Base-by-base conservation (phyloP, 805 yeast species). In the Torulaspora microellipsoides region DNA sequence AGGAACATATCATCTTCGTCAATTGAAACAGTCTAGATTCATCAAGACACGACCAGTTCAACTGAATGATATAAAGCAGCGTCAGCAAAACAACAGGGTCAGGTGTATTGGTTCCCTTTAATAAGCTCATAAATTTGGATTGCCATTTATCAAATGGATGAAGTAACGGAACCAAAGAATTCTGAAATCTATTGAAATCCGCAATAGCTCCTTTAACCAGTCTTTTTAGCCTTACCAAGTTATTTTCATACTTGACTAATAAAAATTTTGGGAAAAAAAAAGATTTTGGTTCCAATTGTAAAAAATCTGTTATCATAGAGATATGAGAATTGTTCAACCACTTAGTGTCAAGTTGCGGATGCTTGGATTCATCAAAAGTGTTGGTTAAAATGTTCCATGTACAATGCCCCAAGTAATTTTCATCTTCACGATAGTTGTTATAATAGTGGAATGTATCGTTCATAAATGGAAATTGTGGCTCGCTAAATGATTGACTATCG, bases 31-130 rank as follows among this genome's bases (percentile, higher is more conserved):
- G 41, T 28, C 51, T 53, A 13, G 48, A 50, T 30, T 58, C 53
- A 48, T 57, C 55, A 28, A 60, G 46, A 45, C 65, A 59, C 3
- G 51, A 49, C 62, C 62, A 58, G 44, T 55, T 55, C 30, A 60
- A 49, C 45, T 62, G 67, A 27, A 60, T 53, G 10, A 62, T 51
- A 36, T 52, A 54, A 12, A 56, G 41, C 12, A 58, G 33, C 4
- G 52, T 46, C 27, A 60, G 34, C 13, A 58, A 30, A n/a, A 30
- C 34, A 12, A 53, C 34, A 4, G 59, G 56, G 33, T 56, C 49
- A 20, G 42, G 38, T 13, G 17, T 25, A n/a, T 27, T 27, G 10
- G 31, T 33, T 23, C 29, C 23, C 27, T 34, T 33, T 15, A 46
- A 32, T 13, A 44, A 17, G 11, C 35, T 34, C 8, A 42, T 38